Percentiles rank a stretch among this genome's conserved stretches.
Conservation (phyloP, 306 rosid species). For the Rosa chinensis region DNA sequence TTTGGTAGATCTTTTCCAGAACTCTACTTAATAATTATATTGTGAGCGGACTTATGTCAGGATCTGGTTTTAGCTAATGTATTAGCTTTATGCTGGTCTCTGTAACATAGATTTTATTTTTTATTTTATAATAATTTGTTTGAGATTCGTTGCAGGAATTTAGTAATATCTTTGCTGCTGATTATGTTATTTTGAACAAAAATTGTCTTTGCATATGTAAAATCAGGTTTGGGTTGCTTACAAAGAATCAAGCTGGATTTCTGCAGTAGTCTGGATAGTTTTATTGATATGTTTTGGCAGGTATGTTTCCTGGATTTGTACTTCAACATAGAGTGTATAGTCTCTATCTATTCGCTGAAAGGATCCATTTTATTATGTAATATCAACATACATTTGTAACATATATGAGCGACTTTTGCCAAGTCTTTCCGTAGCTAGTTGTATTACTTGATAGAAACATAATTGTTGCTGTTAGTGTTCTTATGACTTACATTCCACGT, state of each 20-base stretch:
- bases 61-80: background rate
- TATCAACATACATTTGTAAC: background rate
- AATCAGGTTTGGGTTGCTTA: constrained; percentile 84
- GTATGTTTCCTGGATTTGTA: constrained; percentile 36
- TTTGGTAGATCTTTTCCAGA: no score
- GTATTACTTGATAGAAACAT: background rate
- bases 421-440: background rate
- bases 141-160: background rate
- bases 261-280: constrained; percentile 59
- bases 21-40: background rate
- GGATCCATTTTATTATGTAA: background rate
- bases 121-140: background rate
- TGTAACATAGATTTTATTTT: background rate
- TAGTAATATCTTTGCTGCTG: background rate
- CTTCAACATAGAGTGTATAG: background rate
- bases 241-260: constrained; percentile 67
- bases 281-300: constrained; percentile 76
- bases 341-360: background rate
- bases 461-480: background rate
- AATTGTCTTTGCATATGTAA: constrained; percentile 9
- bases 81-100: background rate
- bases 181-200: constrained; percentile 19
- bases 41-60: background rate
- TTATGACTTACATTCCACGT: background rate
- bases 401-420: background rate